Percentiles rank a stretch among this genome's conserved stretches.
Evolutionary conservation across 2,329 filamentous ascomycete genomes (phyloP).

Genomic region (Aureobasidium mangrovei): DNA sequence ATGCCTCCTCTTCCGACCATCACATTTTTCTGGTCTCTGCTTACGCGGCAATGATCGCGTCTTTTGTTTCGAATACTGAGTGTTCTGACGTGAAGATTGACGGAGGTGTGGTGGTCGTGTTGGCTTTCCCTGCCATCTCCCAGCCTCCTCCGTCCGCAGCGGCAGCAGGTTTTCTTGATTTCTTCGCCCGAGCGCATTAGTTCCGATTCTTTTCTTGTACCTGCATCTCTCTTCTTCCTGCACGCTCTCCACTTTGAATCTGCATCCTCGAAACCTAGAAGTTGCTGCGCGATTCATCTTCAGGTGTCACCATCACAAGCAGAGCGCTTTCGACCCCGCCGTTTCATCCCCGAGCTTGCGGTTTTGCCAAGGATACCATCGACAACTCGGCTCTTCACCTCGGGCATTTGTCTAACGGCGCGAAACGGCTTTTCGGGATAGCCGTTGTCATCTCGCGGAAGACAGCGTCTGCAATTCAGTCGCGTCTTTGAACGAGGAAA

Average conservation of each 20-base stretch:
- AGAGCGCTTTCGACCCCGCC: constrained; percentile 1
- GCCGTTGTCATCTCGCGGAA: neutral
- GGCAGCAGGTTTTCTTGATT: constrained; percentile 1
- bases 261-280: neutral
- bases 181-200: neutral
- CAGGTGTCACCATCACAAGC: too few species aligned
- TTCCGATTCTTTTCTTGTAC: neutral
- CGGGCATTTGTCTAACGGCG: neutral
- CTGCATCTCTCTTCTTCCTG: neutral
- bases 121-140: constrained; percentile 9
- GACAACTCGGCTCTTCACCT: neutral
- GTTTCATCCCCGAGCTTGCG: neutral
- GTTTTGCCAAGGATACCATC: constrained; percentile 2
- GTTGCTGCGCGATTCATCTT: too few species aligned
- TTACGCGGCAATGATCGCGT: too few species aligned
- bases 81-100: neutral
- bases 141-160: constrained; percentile 3
- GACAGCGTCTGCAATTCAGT: neutral
- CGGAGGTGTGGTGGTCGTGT: neutral
- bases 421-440: constrained; percentile 2
- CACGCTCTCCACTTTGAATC: neutral
- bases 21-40: too few species aligned
- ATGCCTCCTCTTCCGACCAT: neutral
- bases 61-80: too few species aligned
- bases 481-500: neutral